Evolutionary conservation across 345 rosid species (phyloP).

Genomic region (Citrus hindsii): DNA sequence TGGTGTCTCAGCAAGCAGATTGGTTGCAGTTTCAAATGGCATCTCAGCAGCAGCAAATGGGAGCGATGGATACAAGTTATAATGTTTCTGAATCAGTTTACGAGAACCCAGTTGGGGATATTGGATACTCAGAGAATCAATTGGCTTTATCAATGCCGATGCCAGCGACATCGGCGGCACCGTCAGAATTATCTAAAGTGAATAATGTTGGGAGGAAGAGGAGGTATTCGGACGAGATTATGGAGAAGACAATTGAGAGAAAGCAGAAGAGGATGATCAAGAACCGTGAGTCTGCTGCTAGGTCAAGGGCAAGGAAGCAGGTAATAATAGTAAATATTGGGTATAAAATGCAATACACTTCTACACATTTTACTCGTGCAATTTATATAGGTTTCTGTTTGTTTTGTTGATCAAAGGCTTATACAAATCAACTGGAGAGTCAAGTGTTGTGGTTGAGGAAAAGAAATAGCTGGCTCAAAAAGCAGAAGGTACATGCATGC

Average conservation of each 20-base stretch:
- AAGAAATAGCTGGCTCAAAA: conserved; percentile 32
- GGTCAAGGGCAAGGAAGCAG: conserved; percentile 55
- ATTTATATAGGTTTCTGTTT: not conserved
- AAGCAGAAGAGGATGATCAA: conserved; percentile 52
- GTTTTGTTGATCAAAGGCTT: conserved; percentile 22
- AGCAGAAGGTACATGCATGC: conserved; percentile 25
- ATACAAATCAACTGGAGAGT: conserved; percentile 33
- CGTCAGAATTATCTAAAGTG: conserved; percentile 24
- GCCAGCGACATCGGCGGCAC: conserved; percentile 19
- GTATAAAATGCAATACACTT: too few species aligned
- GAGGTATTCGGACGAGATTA: conserved; percentile 24
- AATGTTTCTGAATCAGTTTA: conserved; percentile 22
- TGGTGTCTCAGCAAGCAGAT: conserved; percentile 29
- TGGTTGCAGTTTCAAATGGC: conserved; percentile 30
- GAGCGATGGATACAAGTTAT: conserved; percentile 22
- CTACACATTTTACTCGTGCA: not conserved
- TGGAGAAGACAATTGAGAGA: conserved; percentile 45
- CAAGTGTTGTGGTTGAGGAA: conserved; percentile 31
- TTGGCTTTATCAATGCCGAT: conserved; percentile 20
- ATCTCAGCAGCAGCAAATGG: conserved; percentile 25
- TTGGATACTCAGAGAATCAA: conserved; percentile 26
- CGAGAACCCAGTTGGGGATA: conserved; percentile 21
- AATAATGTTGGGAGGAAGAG: conserved; percentile 19
- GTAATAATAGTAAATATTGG: conserved; percentile 13
- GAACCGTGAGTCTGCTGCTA: conserved; percentile 49